A percentile compares a stretch with the other conserved stretches of the same genome.
Conservation (phyloP, 1,139 yeast genomes). For the Kurtzmaniella quercitrusa region DNA sequence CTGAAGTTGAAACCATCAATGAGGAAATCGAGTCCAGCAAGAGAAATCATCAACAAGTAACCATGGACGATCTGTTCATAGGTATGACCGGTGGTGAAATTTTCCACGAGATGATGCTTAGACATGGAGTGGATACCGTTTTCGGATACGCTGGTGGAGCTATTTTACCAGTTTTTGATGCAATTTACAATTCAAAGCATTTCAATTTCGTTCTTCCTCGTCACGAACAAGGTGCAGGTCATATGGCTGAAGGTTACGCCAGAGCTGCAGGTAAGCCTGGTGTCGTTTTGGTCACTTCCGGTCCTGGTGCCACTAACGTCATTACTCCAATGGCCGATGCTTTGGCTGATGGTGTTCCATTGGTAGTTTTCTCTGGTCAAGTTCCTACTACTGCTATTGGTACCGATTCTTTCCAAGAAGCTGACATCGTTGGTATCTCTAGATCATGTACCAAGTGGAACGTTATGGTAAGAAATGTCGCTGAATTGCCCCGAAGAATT, state of each 20-base stretch:
- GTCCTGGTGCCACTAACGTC: slow-evolving; percentile 98
- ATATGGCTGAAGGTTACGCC: slow-evolving; percentile 99
- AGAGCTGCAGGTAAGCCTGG: slow-evolving; percentile 97
- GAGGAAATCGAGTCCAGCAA: slow-evolving; percentile 7
- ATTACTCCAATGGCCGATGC: slow-evolving; percentile 98
- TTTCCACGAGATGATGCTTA: slow-evolving; percentile 97
- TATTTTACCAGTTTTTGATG: slow-evolving; percentile 94
- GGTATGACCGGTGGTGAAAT: slow-evolving; percentile 97
- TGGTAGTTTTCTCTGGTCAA: slow-evolving; percentile 97
- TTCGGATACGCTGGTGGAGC: slow-evolving; percentile 99
- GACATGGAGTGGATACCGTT: slow-evolving; percentile 91
- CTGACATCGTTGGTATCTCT: slow-evolving; percentile 94
- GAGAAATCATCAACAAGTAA: slow-evolving; percentile 12
- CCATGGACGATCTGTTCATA: slow-evolving; percentile 80
- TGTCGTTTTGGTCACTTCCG: slow-evolving; percentile 94
- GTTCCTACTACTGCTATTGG: slow-evolving; percentile 95
- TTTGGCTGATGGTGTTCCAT: slow-evolving; percentile 92
- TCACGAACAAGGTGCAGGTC: slow-evolving; percentile 99
- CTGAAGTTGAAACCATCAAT: slow-evolving; percentile 10
- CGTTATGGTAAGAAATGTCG: slow-evolving; percentile 93
- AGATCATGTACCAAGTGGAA: slow-evolving; percentile 99
- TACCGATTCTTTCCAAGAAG: slow-evolving; percentile 98
- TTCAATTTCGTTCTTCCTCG: slow-evolving; percentile 90
- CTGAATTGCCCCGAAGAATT: slow-evolving; percentile 90
- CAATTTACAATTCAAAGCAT: slow-evolving; percentile 85